Evolutionary conservation across 1,284 basidiomycete species (phyloP).

Genomic region (Cerrena zonata): DNA sequence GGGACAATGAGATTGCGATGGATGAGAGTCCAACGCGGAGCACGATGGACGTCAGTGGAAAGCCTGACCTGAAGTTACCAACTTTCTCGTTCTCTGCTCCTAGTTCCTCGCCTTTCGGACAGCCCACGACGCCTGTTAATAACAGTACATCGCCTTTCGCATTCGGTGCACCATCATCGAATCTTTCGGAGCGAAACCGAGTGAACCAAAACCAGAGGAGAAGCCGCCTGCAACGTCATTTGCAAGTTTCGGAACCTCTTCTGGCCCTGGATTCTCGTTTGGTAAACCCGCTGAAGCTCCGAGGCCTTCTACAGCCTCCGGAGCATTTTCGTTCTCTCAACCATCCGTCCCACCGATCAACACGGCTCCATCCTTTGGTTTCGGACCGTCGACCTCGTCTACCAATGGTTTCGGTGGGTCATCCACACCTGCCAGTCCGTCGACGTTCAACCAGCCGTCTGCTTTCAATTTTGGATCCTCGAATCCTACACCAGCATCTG

Average conservation of each 20-base stretch:
- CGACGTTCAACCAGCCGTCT: constrained; percentile 23
- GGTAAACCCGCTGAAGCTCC: constrained; percentile 7
- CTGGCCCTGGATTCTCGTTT: constrained; percentile 5
- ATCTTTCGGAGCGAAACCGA: constrained; percentile 17
- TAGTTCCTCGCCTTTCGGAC: constrained; percentile 21
- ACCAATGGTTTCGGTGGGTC: constrained; percentile 30
- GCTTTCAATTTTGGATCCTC: constrained; percentile 21
- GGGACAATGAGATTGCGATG: constrained; percentile 29
- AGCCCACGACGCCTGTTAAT: constrained; percentile 12
- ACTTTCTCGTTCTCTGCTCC: constrained; percentile 18
- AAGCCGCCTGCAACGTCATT: constrained; percentile 14
- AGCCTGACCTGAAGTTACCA: constrained; percentile 12
- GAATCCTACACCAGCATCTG: constrained; percentile 17
- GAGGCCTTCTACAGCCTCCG: constrained; percentile 11
- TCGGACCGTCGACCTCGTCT: constrained; percentile 10
- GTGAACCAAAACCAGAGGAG: constrained; percentile 16
- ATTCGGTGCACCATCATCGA: constrained; percentile 16
- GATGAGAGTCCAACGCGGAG: constrained; percentile 32
- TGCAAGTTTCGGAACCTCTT: constrained; percentile 8
- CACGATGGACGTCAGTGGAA: constrained; percentile 25
- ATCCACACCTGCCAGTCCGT: constrained; percentile 25
- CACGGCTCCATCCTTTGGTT: background rate
- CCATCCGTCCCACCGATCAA: background rate
- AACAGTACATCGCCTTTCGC: constrained; percentile 13
- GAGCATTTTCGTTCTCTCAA: constrained; percentile 13